A percentile compares a stretch with the other conserved stretches of the same genome.
These are phyloP conservation scores for Solanum aculeatissimum DNA, from an alignment of 305 asterid genomes.

Conservation along the genomic window DNA sequence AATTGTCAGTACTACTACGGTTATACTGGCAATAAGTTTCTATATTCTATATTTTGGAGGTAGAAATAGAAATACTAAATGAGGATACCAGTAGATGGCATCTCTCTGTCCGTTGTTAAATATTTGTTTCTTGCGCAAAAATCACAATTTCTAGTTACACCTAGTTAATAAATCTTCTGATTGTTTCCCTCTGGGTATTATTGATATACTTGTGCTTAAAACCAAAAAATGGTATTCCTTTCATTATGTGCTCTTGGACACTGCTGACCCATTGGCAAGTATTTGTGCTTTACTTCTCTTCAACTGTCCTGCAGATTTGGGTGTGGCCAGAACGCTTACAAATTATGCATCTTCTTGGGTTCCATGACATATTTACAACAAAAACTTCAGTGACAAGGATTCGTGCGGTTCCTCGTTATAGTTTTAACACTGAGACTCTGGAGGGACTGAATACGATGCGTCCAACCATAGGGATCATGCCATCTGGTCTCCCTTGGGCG, in stretches of 20 bases:
- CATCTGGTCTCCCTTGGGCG: constrained; percentile 89
- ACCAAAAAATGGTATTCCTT: neutral
- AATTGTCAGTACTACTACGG: neutral
- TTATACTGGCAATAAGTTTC: neutral
- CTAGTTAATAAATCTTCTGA: neutral
- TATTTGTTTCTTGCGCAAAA: neutral
- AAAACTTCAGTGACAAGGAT: constrained; percentile 70
- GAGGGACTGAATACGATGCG: constrained; percentile 37
- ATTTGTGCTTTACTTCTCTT: neutral
- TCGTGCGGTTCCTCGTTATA: constrained; percentile 87
- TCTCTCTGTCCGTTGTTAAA: neutral
- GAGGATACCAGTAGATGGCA: neutral
- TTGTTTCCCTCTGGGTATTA: neutral
- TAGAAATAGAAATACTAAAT: neutral
- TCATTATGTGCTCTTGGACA: neutral
- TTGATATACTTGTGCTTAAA: neutral
- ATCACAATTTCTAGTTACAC: neutral
- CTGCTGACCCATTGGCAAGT: neutral
- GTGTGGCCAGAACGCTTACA: constrained; percentile 94
- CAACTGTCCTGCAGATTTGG: constrained; percentile 51
- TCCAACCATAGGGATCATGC: constrained; percentile 82
- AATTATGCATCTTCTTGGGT: constrained; percentile 81
- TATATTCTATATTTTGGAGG: neutral
- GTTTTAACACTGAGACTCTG: constrained; percentile 71
- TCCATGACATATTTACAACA: constrained; percentile 51